Evolutionary conservation across 805 yeast species (phyloP), one percentile per base, ranked within the genome.

Genomic region (Sugiyamaella mastotermitis): DNA sequence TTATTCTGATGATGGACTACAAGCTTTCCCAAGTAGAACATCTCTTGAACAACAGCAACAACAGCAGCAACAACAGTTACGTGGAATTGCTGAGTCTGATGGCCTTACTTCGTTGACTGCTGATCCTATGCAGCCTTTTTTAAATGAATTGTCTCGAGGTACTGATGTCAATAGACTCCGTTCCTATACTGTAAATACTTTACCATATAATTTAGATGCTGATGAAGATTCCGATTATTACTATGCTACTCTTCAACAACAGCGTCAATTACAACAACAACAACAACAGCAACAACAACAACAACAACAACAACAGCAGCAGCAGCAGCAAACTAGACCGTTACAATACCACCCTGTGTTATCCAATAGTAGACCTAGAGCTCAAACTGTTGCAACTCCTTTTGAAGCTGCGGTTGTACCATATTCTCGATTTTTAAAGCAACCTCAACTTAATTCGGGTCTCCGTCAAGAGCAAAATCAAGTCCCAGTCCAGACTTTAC

Each of bases 141-240:
- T 47, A 35, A 43, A 41, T 36, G 61, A 56, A 36, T 46, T 51
- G 36, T 55, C 58, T 29, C 40, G 47, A 38, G 46, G 58, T 42
- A 57, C 65, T 6, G 57, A 53, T 45, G 57, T 54, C 32, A 45
- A 38, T 36, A 44, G 57, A 20, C 48, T 52, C 23, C 46, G 62
- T 11, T 51, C 57, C 16, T 58, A 58, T 42, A 58, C 62, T 17
- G 50, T 52, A 24, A 52, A 48, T 37, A 31, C 13, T 22, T 22
- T 22, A 14, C 42, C 39, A 4, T 31, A 34, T 29, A 25, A 35
- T 15, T 34, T 26, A n/a, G 41, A 42, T 11, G 35, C 31, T 18
- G 44, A 45, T 14, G 41, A 42, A 9, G 41, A 41, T 13, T 28
- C 16, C n/a, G 26, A 6, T 33, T 31, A 4, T 19, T 27, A 26